Percentiles rank a stretch among this genome's conserved stretches.
phyloP scores from a whole-genome alignment of 1,284 basidiomycete species.

The Trichosporon sp. region DNA sequence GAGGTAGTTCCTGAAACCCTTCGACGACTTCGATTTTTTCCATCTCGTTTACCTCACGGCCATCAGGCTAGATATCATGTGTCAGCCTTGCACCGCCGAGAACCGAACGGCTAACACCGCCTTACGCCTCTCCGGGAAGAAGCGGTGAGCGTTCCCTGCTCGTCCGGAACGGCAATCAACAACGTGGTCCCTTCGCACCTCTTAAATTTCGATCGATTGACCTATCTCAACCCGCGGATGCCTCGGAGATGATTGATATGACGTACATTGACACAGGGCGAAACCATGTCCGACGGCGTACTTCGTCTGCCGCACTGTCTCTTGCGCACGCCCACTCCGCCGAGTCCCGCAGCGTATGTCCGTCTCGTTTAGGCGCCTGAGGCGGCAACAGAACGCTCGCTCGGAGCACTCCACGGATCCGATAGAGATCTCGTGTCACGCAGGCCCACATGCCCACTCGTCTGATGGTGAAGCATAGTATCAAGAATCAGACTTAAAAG shows the following conservation, averaged over 20 bases:
- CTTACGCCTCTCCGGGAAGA: background rate
- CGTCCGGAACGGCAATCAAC: constrained; percentile 1
- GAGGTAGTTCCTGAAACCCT: background rate
- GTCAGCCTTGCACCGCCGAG: constrained; percentile 3
- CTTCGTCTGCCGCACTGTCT: background rate
- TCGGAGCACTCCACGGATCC: constrained; percentile 1
- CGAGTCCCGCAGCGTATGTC: background rate
- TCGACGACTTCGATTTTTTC: background rate
- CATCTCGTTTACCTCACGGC: background rate
- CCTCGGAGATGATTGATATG: background rate
- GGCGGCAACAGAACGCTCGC: background rate
- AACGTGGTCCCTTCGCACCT: background rate
- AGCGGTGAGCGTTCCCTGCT: constrained; percentile 1
- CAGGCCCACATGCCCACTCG: background rate
- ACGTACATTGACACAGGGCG: background rate
- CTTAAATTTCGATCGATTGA: background rate
- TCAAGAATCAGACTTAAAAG: background rate
- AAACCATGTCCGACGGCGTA: background rate
- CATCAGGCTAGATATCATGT: background rate
- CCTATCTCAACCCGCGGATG: background rate
- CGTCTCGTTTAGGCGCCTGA: background rate
- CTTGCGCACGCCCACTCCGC: background rate
- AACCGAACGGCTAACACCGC: background rate
- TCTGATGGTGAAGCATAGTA: background rate
- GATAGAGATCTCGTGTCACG: background rate